These are phyloP conservation scores for Barnettozyma pratensis DNA, from an alignment of 805 yeast species.

Conservation along the genomic window DNA sequence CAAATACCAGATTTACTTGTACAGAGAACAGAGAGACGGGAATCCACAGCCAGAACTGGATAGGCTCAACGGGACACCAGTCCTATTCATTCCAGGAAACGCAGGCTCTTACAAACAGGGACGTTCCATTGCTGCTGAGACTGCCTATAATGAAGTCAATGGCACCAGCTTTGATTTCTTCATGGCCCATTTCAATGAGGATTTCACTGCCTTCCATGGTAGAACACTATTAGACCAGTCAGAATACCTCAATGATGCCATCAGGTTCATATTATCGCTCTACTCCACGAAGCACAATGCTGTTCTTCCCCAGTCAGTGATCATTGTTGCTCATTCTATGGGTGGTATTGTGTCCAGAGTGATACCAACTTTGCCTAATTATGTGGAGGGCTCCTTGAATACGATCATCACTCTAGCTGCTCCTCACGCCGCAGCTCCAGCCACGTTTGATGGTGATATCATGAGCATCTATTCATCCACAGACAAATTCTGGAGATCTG, in stretches of 20 bases:
- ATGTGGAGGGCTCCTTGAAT: constrained; percentile 64
- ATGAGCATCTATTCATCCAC: constrained; percentile 66
- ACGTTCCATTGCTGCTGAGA: constrained; percentile 84
- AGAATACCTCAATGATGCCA: constrained; percentile 85
- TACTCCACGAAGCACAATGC: constrained; percentile 38
- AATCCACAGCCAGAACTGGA: constrained; percentile 40
- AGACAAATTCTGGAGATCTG: constrained; percentile 73
- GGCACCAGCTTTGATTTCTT: constrained; percentile 70
- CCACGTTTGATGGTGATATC: constrained; percentile 88
- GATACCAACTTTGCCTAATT: constrained; percentile 76
- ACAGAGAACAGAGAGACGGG: constrained; percentile 78
- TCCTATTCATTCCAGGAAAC: constrained; percentile 92
- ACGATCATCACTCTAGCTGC: constrained; percentile 83
- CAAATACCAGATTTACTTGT: constrained; percentile 79
- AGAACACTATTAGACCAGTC: constrained; percentile 91
- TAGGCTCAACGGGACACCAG: constrained; percentile 66
- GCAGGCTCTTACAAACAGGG: constrained; percentile 93
- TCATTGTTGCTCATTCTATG: constrained; percentile 90
- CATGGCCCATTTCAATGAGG: constrained; percentile 92
- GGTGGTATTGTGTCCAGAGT: constrained; percentile 94
- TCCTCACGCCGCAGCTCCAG: constrained; percentile 90
- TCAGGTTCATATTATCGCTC: constrained; percentile 64
- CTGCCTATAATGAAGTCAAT: constrained; percentile 34
- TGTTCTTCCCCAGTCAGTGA: constrained; percentile 58
- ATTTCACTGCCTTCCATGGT: constrained; percentile 94